phyloP scores from a whole-genome alignment of 75 land plant species.

The Larix kaempferi region DNA sequence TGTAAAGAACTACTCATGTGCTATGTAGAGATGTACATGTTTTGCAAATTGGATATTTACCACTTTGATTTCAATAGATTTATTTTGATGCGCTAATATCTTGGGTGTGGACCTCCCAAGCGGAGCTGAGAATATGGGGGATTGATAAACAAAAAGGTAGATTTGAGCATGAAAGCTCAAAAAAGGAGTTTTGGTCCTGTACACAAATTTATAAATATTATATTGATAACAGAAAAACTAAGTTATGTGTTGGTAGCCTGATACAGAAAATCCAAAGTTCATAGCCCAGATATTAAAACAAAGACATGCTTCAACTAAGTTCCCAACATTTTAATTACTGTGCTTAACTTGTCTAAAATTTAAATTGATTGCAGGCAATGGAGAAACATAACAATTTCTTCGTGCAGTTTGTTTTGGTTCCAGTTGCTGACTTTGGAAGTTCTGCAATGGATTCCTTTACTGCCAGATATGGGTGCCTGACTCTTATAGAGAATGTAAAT shows the following conservation, averaged over 20 bases:
- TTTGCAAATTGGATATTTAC: background rate
- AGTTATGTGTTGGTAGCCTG: conserved; percentile 2
- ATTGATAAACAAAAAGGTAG: background rate
- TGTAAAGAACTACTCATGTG: background rate
- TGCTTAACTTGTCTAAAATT: background rate
- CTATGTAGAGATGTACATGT: background rate
- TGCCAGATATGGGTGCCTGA: conserved; percentile 79
- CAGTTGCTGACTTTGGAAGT: conserved; percentile 29
- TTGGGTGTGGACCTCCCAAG: background rate
- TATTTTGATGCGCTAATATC: background rate
- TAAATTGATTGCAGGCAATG: conserved; percentile 52
- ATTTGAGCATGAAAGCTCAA: too few relatives aligned
- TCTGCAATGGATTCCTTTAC: conserved; percentile 52
- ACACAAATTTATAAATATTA: background rate
- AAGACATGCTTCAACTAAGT: background rate
- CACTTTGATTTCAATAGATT: background rate
- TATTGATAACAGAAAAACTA: background rate
- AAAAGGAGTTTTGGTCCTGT: background rate
- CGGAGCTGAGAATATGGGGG: background rate
- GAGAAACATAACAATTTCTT: conserved; percentile 52
- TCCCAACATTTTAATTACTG: background rate
- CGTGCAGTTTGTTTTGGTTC: conserved; percentile 85
- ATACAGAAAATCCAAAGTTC: background rate
- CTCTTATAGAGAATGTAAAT: conserved; percentile 75
- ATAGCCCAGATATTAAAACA: background rate